phyloP scores from a whole-genome alignment of 768 basidiomycete species.

The Lyophyllum shimeji region DNA sequence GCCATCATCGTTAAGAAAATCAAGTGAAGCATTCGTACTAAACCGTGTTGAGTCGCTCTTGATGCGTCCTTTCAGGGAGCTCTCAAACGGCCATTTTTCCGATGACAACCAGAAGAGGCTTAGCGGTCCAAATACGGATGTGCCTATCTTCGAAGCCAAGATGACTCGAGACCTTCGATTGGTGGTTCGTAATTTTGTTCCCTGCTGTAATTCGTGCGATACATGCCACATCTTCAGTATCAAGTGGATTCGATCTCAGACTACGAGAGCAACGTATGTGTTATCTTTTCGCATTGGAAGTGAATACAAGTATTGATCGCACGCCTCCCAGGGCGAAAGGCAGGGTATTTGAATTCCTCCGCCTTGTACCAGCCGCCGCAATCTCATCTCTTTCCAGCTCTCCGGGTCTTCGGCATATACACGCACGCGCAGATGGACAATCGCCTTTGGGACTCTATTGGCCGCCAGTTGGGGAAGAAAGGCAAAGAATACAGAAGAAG shows the following conservation, averaged over 20 bases:
- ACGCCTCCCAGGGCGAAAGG: slow-evolving; percentile 8
- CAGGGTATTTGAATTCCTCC: slow-evolving; percentile 5
- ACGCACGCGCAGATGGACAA: slow-evolving; percentile 39
- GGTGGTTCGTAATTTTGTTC: slow-evolving; percentile 6
- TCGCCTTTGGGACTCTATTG: slow-evolving; percentile 38
- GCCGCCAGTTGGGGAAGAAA: slow-evolving; percentile 35
- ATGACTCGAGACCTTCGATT: slow-evolving; percentile 14
- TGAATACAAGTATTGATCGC: not conserved
- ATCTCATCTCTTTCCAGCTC: slow-evolving; percentile 1
- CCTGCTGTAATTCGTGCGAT: not conserved
- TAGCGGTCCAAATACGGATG: slow-evolving; percentile 10
- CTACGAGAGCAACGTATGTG: slow-evolving; percentile 7
- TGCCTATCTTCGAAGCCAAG: slow-evolving; percentile 18
- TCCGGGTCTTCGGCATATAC: slow-evolving; percentile 21
- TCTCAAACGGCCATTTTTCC: slow-evolving; percentile 40
- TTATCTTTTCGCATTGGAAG: not conserved
- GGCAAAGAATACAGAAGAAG: slow-evolving; percentile 53
- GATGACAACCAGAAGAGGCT: slow-evolving; percentile 15
- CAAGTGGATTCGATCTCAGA: slow-evolving; percentile 17
- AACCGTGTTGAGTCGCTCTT: not conserved
- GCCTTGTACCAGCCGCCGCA: not conserved
- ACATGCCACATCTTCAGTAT: slow-evolving; percentile 4
- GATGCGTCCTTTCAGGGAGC: slow-evolving; percentile 43
- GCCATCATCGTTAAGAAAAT: slow-evolving; percentile 66
- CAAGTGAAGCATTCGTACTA: slow-evolving; percentile 37